phyloP scores from a whole-genome alignment of 2,329 filamentous ascomycete species.

The Aotearoamyces nothofagi region DNA sequence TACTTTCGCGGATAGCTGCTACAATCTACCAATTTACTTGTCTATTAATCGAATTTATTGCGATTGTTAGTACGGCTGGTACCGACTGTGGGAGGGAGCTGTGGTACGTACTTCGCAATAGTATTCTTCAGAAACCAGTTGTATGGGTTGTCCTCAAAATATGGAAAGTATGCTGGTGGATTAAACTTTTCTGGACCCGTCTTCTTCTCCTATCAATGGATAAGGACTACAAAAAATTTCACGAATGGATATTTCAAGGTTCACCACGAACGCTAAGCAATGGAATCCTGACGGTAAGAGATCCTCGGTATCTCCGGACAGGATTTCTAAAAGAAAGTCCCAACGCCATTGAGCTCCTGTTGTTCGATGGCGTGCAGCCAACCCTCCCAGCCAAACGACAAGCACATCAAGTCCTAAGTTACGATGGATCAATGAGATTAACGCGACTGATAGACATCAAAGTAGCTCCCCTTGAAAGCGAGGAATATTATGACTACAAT shows the following conservation, averaged over 20 bases:
- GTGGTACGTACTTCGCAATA: constrained; percentile 18
- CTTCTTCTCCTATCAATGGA: constrained; percentile 1
- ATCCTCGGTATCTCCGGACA: constrained; percentile 4
- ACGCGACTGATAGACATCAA: neutral
- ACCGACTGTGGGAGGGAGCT: constrained; percentile 22
- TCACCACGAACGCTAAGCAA: constrained; percentile 3
- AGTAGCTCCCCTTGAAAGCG: neutral
- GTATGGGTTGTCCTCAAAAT: constrained; percentile 16
- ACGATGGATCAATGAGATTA: neutral
- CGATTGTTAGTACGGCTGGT: constrained; percentile 20
- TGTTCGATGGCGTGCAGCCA: constrained; percentile 1
- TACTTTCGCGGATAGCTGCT: too few relatives aligned
- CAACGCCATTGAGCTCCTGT: constrained; percentile 1
- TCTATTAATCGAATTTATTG: constrained; percentile 19
- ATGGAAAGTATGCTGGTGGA: constrained; percentile 19
- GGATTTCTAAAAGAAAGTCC: constrained; percentile 1
- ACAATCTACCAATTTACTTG: constrained; percentile 12
- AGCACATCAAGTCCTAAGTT: neutral
- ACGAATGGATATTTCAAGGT: constrained; percentile 1
- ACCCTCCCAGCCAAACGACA: neutral
- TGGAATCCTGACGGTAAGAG: constrained; percentile 2
- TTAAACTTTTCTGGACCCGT: constrained; percentile 19
- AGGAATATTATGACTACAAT: neutral
- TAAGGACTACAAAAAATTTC: constrained; percentile 7
- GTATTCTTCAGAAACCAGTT: constrained; percentile 12